Evolutionary conservation across 1,284 basidiomycete genomes (phyloP).

Genomic region (Ceratobasidium sp.): DNA sequence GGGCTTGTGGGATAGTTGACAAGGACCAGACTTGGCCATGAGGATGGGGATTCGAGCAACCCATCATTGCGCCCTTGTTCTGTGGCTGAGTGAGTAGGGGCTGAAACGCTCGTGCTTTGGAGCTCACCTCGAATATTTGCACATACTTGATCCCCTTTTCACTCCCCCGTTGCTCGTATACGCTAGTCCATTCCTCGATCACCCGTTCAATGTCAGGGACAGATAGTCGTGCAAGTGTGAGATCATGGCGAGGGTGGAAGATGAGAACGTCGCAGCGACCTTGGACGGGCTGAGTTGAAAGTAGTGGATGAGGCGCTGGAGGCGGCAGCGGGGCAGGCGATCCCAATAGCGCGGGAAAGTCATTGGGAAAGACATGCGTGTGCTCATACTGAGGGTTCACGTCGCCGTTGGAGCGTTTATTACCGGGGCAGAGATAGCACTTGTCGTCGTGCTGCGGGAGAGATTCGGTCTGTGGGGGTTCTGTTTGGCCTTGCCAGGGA

Average conservation of each 20-base stretch:
- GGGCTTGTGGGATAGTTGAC: slow-evolving; percentile 75
- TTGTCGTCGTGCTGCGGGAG: slow-evolving; percentile 76
- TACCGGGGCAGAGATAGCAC: slow-evolving; percentile 94
- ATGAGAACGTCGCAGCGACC: slow-evolving; percentile 90
- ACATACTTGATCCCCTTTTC: slow-evolving; percentile 78
- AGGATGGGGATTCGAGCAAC: slow-evolving; percentile 94
- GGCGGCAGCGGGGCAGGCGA: slow-evolving; percentile 60
- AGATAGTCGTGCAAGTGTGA: slow-evolving; percentile 82
- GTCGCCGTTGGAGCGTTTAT: slow-evolving; percentile 77
- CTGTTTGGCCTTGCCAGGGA: slow-evolving; percentile 86
- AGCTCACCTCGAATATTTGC: slow-evolving; percentile 84
- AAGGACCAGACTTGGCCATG: slow-evolving; percentile 93
- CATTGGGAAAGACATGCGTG: slow-evolving; percentile 79
- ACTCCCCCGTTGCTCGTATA: slow-evolving; percentile 68
- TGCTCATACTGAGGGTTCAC: slow-evolving; percentile 73
- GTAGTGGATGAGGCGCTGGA: slow-evolving; percentile 63
- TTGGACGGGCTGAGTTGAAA: slow-evolving; percentile 74
- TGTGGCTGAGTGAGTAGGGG: slow-evolving; percentile 48
- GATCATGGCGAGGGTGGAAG: slow-evolving; percentile 89
- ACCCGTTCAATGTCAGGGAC: slow-evolving; percentile 70
- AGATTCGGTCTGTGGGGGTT: slow-evolving; percentile 61
- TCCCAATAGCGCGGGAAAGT: slow-evolving; percentile 83
- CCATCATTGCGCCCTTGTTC: slow-evolving; percentile 97
- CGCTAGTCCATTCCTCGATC: slow-evolving; percentile 77
- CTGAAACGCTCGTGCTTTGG: not conserved